phyloP scores from a whole-genome alignment of 768 basidiomycete species.

The Favolaschia claudopus region DNA sequence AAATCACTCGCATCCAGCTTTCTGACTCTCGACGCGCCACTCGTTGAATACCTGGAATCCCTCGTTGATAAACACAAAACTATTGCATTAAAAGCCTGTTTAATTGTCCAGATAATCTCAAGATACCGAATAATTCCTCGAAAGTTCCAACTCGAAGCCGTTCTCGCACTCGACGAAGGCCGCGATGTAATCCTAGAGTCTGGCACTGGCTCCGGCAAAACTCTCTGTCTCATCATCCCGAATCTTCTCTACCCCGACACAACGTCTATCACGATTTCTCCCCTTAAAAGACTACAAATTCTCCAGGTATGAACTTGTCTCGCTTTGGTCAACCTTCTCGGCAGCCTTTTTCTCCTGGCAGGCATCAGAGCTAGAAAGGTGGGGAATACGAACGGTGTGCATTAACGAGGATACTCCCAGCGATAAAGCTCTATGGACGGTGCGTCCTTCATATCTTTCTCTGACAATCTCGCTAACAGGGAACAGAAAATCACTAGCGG shows the following conservation, averaged over 20 bases:
- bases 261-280: constrained; percentile 12
- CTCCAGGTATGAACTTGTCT: constrained; percentile 14
- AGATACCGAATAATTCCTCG: constrained; percentile 25
- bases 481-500: constrained; percentile 14
- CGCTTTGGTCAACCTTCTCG: background rate
- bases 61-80: background rate
- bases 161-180: constrained; percentile 25
- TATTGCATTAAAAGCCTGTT: constrained; percentile 3
- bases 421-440: constrained; percentile 24
- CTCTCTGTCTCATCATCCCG: constrained; percentile 33
- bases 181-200: constrained; percentile 31
- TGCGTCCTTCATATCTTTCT: background rate
- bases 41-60: background rate
- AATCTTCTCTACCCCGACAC: constrained; percentile 27
- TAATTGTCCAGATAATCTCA: constrained; percentile 13
- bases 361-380: constrained; percentile 18
- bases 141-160: constrained; percentile 31
- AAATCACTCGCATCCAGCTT: background rate
- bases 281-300: constrained; percentile 17
- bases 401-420: constrained; percentile 29
- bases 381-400: constrained; percentile 27
- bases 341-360: background rate
- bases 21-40: background rate
- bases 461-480: background rate
- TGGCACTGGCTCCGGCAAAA: constrained; percentile 38